A percentile compares a stretch with the other conserved stretches of the same genome.
phyloP scores from a whole-genome alignment of 2,329 filamentous ascomycete genomes.

The Fusarium pseudonygamai region DNA sequence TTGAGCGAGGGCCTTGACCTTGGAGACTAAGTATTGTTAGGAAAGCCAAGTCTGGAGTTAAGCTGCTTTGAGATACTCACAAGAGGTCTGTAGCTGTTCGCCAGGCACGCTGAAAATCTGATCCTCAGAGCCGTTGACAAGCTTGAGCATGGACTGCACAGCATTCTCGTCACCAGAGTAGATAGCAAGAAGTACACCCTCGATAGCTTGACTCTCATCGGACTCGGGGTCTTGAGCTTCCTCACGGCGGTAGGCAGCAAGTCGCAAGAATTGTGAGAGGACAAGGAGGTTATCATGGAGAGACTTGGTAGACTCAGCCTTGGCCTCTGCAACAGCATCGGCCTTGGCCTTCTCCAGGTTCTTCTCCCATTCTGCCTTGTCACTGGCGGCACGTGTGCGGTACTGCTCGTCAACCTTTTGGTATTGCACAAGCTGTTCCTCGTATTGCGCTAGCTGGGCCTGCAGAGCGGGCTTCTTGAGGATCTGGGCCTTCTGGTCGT shows the following conservation, averaged over 20 bases:
- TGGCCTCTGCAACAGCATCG: slow-evolving; percentile 61
- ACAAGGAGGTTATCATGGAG: slow-evolving; percentile 73
- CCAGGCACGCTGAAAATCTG: slow-evolving; percentile 71
- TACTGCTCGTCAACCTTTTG: slow-evolving; percentile 81
- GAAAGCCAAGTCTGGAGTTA: not conserved
- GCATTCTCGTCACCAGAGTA: slow-evolving; percentile 82
- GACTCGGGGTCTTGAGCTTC: slow-evolving; percentile 71
- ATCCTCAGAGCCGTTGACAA: slow-evolving; percentile 78
- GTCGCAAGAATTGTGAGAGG: slow-evolving; percentile 81
- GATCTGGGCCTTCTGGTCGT: slow-evolving; percentile 80
- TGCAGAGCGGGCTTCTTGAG: slow-evolving; percentile 80
- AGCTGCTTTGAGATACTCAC: slow-evolving; percentile 61
- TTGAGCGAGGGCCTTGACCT: slow-evolving; percentile 56
- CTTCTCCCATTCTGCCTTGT: slow-evolving; percentile 70
- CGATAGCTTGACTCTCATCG: slow-evolving; percentile 82
- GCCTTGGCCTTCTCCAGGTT: slow-evolving; percentile 64
- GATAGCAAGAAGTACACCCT: slow-evolving; percentile 80
- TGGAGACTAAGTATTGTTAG: slow-evolving; percentile 47
- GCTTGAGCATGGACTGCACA: slow-evolving; percentile 78
- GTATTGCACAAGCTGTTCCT: slow-evolving; percentile 79
- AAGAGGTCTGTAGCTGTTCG: slow-evolving; percentile 73
- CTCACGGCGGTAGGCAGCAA: slow-evolving; percentile 78
- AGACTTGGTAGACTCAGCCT: slow-evolving; percentile 61
- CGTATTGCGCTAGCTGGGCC: slow-evolving; percentile 72
- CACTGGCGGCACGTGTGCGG: slow-evolving; percentile 65